Conservation (phyloP, 495 filamentous ascomycete species). For the Neurospora sp. region DNA sequence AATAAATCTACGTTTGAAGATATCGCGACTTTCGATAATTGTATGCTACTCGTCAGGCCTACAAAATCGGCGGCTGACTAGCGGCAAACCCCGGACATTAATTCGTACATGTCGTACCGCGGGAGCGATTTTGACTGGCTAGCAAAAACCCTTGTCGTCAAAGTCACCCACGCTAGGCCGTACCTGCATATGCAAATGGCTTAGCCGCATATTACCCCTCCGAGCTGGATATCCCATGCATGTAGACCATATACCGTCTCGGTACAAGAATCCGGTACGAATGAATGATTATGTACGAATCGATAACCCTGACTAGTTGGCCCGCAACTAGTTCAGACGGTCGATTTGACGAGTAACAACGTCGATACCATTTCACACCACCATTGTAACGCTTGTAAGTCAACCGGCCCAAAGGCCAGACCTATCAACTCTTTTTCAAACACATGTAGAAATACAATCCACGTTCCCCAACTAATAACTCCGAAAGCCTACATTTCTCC, state of each 20-base stretch:
- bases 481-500: not conserved
- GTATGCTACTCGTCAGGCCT: not conserved
- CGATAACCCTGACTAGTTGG: not conserved
- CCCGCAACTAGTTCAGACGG: no score
- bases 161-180: not conserved
- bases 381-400: not conserved
- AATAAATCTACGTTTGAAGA: not conserved
- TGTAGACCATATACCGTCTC: not conserved
- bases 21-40: not conserved
- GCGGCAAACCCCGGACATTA: no score
- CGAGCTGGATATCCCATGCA: not conserved
- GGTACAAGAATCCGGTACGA: not conserved
- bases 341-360: not conserved
- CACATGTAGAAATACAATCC: not conserved
- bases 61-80: not conserved
- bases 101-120: no score
- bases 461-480: not conserved
- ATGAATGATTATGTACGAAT: not conserved
- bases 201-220: not conserved
- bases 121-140: not conserved
- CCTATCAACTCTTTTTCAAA: not conserved
- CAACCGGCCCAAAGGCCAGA: not conserved
- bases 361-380: rapidly evolving
- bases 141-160: not conserved
- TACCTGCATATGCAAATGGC: not conserved